Base-by-base conservation (phyloP, 495 filamentous ascomycete species). In the Penicillium parvum region DNA sequence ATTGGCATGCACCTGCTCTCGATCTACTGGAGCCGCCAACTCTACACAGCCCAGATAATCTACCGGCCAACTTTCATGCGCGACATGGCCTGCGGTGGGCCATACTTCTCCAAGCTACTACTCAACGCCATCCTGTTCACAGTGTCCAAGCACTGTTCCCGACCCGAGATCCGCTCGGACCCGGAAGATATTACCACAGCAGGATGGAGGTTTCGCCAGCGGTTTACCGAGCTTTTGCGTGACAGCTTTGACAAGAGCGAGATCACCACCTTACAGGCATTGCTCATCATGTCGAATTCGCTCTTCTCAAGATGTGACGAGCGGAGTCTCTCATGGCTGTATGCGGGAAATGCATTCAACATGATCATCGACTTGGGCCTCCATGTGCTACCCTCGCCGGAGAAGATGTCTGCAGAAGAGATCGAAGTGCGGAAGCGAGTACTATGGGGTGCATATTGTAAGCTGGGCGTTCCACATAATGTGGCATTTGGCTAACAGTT, bases 291-390 rank as follows among this genome's bases (percentile, higher is more conserved):
- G 65, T 57, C 65, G 0, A 63, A 55, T 35, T 60, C 65, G 0
- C 49, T 72, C 2, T 69, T 72, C 20, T 55, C 65, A 2, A 46
- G 53, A 20, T 57, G 61, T 22, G 56, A 73, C 28, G 69, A 74
- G 33, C 52, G 61, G 32, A 75, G 69, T 44, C 47, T 62, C 1
- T 55, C 69, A 0, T 76, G 69, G 72, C 47, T 73, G 0, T 72
- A 74, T 43, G 60, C 66, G 2, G 73, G 73, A 2, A 64, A 53
- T 32, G 66, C 66, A 7, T 70, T 70, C 39, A 52, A 58, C 8
- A 72, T 71, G 64, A 68, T 73, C 17, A 73, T 72, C 26, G 71
- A 74, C 41, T 50, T 74, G 5, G 71, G 71, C 0, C 33, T 72
- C 6, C 71, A 76, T 50, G 58, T 69, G 3, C 43, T 57, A 23